A percentile compares a stretch with the other conserved stretches of the same genome.
phyloP scores from a whole-genome alignment of 1,284 basidiomycete genomes.

The Apiotrichum veenhuisii region DNA sequence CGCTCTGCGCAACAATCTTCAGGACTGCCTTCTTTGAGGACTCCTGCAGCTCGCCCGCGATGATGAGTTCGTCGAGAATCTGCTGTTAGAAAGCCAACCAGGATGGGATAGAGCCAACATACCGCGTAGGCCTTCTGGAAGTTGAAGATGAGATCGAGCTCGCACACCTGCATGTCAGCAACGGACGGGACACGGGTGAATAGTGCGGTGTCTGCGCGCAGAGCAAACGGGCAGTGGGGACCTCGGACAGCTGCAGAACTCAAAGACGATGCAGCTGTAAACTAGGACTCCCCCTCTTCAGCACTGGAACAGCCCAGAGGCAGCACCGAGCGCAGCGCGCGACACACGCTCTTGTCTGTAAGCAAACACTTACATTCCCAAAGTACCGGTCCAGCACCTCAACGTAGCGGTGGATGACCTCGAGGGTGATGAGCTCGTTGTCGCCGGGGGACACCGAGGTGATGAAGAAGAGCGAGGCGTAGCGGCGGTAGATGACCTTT shows the following conservation, averaged over 20 bases:
- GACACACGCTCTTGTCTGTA: no score
- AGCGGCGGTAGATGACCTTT: constrained; percentile 95
- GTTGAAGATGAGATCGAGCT: constrained; percentile 96
- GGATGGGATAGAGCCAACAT: constrained; percentile 12
- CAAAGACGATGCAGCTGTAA: no score
- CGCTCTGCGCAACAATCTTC: constrained; percentile 60
- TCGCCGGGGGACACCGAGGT: constrained; percentile 83
- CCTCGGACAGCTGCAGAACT: no score
- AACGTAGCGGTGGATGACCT: constrained; percentile 97
- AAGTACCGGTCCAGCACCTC: constrained; percentile 99
- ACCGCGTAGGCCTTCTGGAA: constrained; percentile 97
- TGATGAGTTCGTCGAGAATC: constrained; percentile 97
- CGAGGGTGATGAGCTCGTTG: constrained; percentile 88
- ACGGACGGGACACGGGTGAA: neutral
- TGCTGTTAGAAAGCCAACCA: constrained; percentile 39
- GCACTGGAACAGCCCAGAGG: neutral
- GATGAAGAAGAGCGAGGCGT: constrained; percentile 98
- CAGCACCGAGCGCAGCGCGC: no score
- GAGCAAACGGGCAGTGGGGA: no score
- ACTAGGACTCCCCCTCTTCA: no score
- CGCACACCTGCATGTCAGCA: constrained; percentile 68
- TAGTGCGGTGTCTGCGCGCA: no score
- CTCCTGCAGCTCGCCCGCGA: constrained; percentile 96
- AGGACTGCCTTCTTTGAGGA: constrained; percentile 97
- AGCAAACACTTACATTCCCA: constrained; percentile 72